Base-by-base conservation (phyloP, 257 asterid genomes). In the Solanum rostratum region DNA sequence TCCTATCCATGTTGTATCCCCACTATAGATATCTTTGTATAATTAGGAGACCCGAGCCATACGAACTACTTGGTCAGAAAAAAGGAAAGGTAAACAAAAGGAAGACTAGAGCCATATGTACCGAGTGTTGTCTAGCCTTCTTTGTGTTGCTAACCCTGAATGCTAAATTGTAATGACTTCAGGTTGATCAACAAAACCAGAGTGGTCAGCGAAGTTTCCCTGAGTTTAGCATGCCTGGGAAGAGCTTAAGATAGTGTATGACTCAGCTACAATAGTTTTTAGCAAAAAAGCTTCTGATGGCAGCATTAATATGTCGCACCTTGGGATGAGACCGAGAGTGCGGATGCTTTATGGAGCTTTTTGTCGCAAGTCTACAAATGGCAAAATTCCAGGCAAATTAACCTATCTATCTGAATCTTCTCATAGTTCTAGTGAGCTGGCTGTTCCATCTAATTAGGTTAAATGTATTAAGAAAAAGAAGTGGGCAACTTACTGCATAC, bases 41-140 rank as follows among this genome's bases (percentile, higher is more conserved):
- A 73, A 73, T 73, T 73, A 6, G 80, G 80, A 45, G 9, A 43
- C 33, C 13, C n/a, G 39, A 43, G 80, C 87, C 91, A 92, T 97
- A 95, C 93, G 88, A 93, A 89, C 98, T 95, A 69, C 27, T 68
- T 71, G 55, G 43, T 71, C 55, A 86, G 85, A 80, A 14, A 83
- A 82, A 86, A 33, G 73, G 85, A 65, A 33, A 37, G 76, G 66
- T 78, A 73, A 81, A 55, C 19, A 68, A 49, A 91, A 71, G 55
- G 74, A 24, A 29, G 20, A n/a, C 14, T 24, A 19, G 20, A 63
- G 52, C 78, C 70, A 71, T n/a, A 73, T 45, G 80, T 73, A 73
- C 19, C 7, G 80, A 55, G 39, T 45, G 54, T 37, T 43, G 79
- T 69, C 29, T 37, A 19, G 39, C 54, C 37, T 43, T 71, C 55